phyloP scores from a whole-genome alignment of 2,329 filamentous ascomycete species.

The Pleomassaria siparia region DNA sequence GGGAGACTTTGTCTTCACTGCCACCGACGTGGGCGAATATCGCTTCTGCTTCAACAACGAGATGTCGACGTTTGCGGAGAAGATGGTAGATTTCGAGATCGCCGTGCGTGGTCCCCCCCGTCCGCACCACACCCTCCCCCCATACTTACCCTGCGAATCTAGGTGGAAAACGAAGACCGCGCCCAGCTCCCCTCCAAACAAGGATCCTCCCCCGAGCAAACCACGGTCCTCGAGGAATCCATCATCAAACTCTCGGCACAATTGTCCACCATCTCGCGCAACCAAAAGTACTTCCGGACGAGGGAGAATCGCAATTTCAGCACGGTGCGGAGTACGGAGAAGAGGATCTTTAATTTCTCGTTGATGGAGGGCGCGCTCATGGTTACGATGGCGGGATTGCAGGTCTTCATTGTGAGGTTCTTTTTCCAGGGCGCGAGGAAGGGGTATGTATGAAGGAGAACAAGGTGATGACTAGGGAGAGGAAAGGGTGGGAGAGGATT shows the following conservation, averaged over 20 bases:
- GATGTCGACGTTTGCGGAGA: constrained; percentile 97
- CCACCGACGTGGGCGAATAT: constrained; percentile 84
- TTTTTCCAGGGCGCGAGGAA: constrained; percentile 91
- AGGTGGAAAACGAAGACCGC: constrained; percentile 91
- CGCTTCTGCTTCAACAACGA: constrained; percentile 98
- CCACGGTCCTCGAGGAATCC: constrained; percentile 84
- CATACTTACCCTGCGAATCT: constrained; percentile 3
- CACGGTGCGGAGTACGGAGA: constrained; percentile 94
- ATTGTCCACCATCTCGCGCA: constrained; percentile 89
- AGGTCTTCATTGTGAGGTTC: constrained; percentile 97
- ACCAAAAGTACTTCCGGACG: constrained; percentile 99
- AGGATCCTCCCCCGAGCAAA: constrained; percentile 86
- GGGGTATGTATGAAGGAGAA: constrained; percentile 33
- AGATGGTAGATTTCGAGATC: constrained; percentile 97
- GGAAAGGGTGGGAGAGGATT: neutral
- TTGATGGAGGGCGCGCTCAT: constrained; percentile 84
- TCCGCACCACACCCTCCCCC: constrained; percentile 46
- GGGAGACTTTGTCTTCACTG: constrained; percentile 97
- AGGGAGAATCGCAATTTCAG: constrained; percentile 99
- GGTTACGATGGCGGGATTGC: constrained; percentile 89
- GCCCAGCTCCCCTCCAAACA: constrained; percentile 83
- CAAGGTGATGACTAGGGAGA: neutral
- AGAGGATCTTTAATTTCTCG: constrained; percentile 95
- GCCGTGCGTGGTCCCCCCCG: constrained; percentile 60
- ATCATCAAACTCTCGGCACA: constrained; percentile 93